phyloP scores from a whole-genome alignment of 2,329 filamentous ascomycete species.

The Ceratocystis eucalypticola region DNA sequence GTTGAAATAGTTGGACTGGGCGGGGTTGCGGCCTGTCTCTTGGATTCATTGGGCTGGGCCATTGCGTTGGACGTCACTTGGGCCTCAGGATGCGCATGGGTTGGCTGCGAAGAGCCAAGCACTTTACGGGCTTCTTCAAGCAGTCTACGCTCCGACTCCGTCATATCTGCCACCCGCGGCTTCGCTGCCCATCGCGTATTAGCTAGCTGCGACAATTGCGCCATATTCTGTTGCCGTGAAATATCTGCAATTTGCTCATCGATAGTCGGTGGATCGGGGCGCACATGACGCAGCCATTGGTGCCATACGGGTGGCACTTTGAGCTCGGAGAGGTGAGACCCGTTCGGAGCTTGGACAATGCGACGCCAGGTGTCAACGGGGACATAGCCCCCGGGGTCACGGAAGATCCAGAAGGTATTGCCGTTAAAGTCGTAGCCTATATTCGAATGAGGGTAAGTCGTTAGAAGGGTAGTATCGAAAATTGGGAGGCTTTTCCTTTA shows the following conservation, averaged over 20 bases:
- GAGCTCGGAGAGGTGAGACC: conserved; percentile 41
- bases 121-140: conserved; percentile 14
- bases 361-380: conserved; percentile 39
- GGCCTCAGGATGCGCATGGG: not conserved
- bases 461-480: not conserved
- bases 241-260: conserved; percentile 44
- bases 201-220: conserved; percentile 44
- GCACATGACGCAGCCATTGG: conserved; percentile 53
- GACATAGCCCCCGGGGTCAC: conserved; percentile 32
- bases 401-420: conserved; percentile 59
- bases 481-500: not conserved
- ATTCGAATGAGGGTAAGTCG: not conserved
- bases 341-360: conserved; percentile 46
- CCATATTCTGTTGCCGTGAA: conserved; percentile 39
- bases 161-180: conserved; percentile 34
- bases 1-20: not conserved
- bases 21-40: not conserved
- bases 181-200: conserved; percentile 52
- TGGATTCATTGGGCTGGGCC: not conserved
- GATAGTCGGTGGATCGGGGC: conserved; percentile 40
- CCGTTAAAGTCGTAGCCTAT: conserved; percentile 50
- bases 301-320: conserved; percentile 50
- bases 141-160: conserved; percentile 22
- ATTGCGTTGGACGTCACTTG: conserved; percentile 16
- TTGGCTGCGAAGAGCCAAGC: conserved; percentile 9